A percentile compares a stretch with the other conserved stretches of the same genome.
These are phyloP conservation scores for Epichloe gansuensis DNA, from an alignment of 2,329 filamentous ascomycete genomes.

Conservation along the genomic window DNA sequence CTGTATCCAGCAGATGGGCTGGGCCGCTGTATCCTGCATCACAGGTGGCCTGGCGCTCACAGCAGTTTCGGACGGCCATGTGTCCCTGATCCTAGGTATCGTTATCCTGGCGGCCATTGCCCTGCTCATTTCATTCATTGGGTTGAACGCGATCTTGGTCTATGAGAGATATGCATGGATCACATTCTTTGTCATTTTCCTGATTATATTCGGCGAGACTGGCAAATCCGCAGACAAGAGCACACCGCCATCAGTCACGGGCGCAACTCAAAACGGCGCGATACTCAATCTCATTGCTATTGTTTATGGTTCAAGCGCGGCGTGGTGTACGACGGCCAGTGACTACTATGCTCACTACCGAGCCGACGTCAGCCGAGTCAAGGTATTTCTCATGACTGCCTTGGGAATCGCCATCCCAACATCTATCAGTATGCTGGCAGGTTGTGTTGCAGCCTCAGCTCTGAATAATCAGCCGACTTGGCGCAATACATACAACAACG, in stretches of 20 bases:
- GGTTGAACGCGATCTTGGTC: conserved; percentile 34
- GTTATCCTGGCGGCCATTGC: conserved; percentile 37
- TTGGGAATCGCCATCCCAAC: conserved; percentile 36
- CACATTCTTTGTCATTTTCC: conserved; percentile 32
- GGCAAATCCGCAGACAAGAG: conserved; percentile 28
- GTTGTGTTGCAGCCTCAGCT: conserved; percentile 29
- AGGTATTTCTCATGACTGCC: conserved; percentile 35
- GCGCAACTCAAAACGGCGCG: conserved; percentile 25
- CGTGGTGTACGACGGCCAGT: conserved; percentile 31
- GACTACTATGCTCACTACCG: conserved; percentile 28
- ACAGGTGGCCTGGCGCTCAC: conserved; percentile 37
- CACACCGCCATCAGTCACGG: conserved; percentile 20
- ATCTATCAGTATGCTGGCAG: conserved; percentile 34
- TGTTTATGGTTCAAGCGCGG: conserved; percentile 36
- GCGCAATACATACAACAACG: conserved; percentile 23
- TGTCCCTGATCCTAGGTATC: conserved; percentile 39
- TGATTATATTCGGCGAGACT: conserved; percentile 36
- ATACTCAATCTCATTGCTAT: conserved; percentile 32
- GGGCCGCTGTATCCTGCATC: conserved; percentile 38
- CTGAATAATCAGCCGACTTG: conserved; percentile 28
- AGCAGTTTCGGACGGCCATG: conserved; percentile 30
- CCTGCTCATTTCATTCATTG: conserved; percentile 39
- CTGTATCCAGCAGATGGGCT: conserved; percentile 30
- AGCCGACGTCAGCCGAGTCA: conserved; percentile 29
- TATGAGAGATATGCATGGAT: conserved; percentile 41